A percentile compares a stretch with the other conserved stretches of the same genome.
phyloP scores from a whole-genome alignment of 2,329 filamentous ascomycete genomes.

The Allantophomopsis lycopodina region DNA sequence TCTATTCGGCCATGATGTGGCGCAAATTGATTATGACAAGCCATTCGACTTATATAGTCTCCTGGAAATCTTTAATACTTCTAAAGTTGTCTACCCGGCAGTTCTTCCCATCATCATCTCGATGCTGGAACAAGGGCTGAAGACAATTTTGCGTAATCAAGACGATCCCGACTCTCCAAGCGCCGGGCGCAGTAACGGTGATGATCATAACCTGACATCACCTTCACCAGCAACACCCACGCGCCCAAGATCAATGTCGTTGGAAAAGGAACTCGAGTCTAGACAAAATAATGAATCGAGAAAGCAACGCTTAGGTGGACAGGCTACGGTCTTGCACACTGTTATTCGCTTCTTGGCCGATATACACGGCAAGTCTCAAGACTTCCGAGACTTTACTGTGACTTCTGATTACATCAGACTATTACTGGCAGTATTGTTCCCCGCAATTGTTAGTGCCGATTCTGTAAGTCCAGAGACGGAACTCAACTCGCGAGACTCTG shows the following conservation, averaged over 20 bases:
- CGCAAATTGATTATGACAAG: slow-evolving; percentile 57
- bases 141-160: slow-evolving; percentile 50
- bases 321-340: slow-evolving; percentile 56
- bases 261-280: slow-evolving; percentile 42
- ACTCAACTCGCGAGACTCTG: slow-evolving; percentile 68
- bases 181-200: slow-evolving; percentile 10
- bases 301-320: slow-evolving; percentile 27
- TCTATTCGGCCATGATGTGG: slow-evolving; percentile 73
- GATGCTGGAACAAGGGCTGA: slow-evolving; percentile 79
- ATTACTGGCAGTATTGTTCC: slow-evolving; percentile 70
- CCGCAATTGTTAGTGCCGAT: slow-evolving; percentile 77
- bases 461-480: slow-evolving; percentile 73
- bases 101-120: slow-evolving; percentile 66
- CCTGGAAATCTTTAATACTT: slow-evolving; percentile 56
- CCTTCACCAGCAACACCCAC: slow-evolving; percentile 5
- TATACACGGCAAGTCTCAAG: slow-evolving; percentile 60
- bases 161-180: slow-evolving; percentile 42
- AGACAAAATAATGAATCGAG: slow-evolving; percentile 26
- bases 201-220: slow-evolving; percentile 11
- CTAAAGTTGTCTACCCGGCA: slow-evolving; percentile 61
- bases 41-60: slow-evolving; percentile 65
- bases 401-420: slow-evolving; percentile 71
- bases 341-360: slow-evolving; percentile 69
- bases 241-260: slow-evolving; percentile 45
- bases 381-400: slow-evolving; percentile 72